Evolutionary conservation across 306 rosid species (phyloP), one percentile per base, ranked within the genome.

Genomic region (Fagus sylvatica): DNA sequence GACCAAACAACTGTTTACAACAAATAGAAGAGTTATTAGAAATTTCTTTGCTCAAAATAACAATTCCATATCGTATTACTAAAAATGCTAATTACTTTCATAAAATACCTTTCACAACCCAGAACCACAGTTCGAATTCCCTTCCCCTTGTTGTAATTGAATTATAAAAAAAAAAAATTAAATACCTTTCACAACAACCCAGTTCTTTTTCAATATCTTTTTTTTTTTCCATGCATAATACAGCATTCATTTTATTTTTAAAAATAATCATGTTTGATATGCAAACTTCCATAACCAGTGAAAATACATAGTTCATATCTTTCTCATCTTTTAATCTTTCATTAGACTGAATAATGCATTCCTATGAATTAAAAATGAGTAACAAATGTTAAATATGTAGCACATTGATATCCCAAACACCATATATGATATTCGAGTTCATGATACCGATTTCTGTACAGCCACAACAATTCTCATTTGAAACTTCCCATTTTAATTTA

Each of bases 1-100:
- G 97, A 73, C 98, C 98, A 6, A 95, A 87, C 78, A 95, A 78
- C 98, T 95, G 98, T 61, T 57, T 57, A 65, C 54, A 83, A 76
- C 67, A 78, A 12, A 76, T 55, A 43, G 64, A 69, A 64, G 53
- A 78, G 71, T 15, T 41, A 72, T 87, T 71, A 84, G 69, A 81
- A 57, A 9, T 34, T 53, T 74, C 76, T 86, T 79, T 69, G n/a
- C 71, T 34, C 55, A 39, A 51, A 56, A 40, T 40, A 71, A 72
- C 28, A 19, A 37, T 12, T 51, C 15, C 7, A 8, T 36, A 39
- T 66, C 71, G 49, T 6, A 39, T 9, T 4, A 5, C 22, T 46
- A 48, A 70, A 43, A 70, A 22, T 46, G n/a, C 54, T 70, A 12
- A 42, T 66, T 37, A 39, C 74, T 19, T 46, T 22, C 39, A 30